Base-by-base conservation (phyloP, 768 basidiomycete genomes). In the Podaxis carcinomalis region DNA sequence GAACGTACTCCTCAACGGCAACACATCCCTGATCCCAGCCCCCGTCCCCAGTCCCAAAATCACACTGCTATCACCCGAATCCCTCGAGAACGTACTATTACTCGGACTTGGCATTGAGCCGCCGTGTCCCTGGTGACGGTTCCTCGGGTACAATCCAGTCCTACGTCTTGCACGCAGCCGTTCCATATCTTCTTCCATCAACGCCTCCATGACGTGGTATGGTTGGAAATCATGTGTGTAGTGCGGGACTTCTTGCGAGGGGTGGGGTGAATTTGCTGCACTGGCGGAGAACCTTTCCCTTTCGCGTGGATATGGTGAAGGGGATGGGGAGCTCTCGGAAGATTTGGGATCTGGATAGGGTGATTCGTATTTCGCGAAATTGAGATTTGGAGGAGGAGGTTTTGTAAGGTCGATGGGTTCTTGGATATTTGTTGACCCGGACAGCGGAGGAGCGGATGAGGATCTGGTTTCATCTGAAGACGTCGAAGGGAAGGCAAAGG, bases 161-260 rank as follows among this genome's bases (percentile, higher is more conserved):
- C 77, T 78, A 64, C 90, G 77, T 23, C 93, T 82, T 35, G 92
- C 88, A 21, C 88, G 78, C 39, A 98, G 69, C 3, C 96, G 84
- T 62, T 96, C 93, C 90, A 96, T 92, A 67, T 98, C 96, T 68
- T 96, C 94, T 67, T 93, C 92, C 71, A 94, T 91, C 28, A 98
- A 77, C 0, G 90, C 90, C 63, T 93, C 89, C 77, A 97, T 91
- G 21, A 94, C 91, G 66, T 91, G 83, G 11, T 85, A 88, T 1
- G 93, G 85, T 40, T 80, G 68, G 68, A 89, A 93, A 56, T 86
- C 83, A 5, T 61, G 42, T 37, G 57, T 37, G 9, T 50, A n/a
- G 6, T 55, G 51, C 4, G 28, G 35, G 23, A 42, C 40, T 14
- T 57, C 21, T 7, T 59, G 50, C 11, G 36, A 5, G 19, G 27